Evolutionary conservation across 768 basidiomycete genomes (phyloP), one percentile per base, ranked within the genome.

Genomic region (Tubosaeta sp.): DNA sequence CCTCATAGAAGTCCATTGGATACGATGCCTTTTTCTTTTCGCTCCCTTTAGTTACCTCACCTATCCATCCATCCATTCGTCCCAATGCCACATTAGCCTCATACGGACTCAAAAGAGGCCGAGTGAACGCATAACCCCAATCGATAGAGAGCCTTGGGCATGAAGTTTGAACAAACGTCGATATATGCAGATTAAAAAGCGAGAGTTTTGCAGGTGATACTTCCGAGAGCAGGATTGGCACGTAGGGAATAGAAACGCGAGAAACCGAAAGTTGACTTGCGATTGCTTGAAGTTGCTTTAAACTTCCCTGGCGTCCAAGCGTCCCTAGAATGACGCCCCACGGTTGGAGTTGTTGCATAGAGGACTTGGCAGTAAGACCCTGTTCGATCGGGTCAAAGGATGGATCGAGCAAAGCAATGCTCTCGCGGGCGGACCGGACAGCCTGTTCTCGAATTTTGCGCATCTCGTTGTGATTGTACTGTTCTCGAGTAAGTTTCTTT

Each of bases 261-360:
- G 83, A 81, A 1, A 69, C 69, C 42, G 78, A 67, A 31, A 91
- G 77, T 62, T 90, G 89, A 42, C 81, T 73, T 4, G 81, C 84
- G 58, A 94, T 87, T 1, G 90, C 89, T 79, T 89, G 81, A 34
- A 98, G 75, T 57, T 98, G 96, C 52, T 80, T 86, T 59, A 95
- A 76, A 66, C 84, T 96, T 24, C 96, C 96, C 67, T 99, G 96
- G 40, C 96, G 73, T 4, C 96, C 96, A 1, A 99, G 74, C 0
- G 96, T 99, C 9, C 96, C 96, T 8, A 98, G 78, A 18, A 98
- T 79, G 32, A 98, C 85, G 1, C 90, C 95, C 96, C 96, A 99
- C 5, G 83, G 61, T 1, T 18, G 64, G 46, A 39, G 29, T 35
- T 69, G 68, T 16, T 57, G 45, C 12, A 50, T n/a, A 10, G 45